These are phyloP conservation scores for Botryobasidium botryosum DNA, from an alignment of 768 basidiomycete genomes.

Conservation along the genomic window DNA sequence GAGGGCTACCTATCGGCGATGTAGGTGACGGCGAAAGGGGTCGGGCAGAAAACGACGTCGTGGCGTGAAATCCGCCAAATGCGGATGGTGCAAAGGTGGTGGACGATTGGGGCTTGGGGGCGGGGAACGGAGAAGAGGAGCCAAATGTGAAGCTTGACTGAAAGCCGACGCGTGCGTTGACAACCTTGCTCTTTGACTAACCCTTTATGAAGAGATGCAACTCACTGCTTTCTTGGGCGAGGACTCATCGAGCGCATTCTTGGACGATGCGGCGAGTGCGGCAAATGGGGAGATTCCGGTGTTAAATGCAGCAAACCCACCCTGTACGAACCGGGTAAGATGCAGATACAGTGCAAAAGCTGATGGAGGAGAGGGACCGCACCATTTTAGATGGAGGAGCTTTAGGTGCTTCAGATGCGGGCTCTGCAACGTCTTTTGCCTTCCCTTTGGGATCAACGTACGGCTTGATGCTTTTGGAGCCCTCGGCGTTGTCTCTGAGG, in stretches of 20 bases:
- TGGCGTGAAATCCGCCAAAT: background rate
- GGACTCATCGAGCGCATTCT: too few relatives aligned
- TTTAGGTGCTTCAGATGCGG: too few relatives aligned
- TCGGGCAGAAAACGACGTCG: background rate
- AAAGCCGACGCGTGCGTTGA: too few relatives aligned
- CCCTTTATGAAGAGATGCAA: too few relatives aligned
- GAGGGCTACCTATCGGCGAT: background rate
- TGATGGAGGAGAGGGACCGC: background rate
- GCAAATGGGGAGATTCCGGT: slow-evolving; percentile 6
- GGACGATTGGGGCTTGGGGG: background rate
- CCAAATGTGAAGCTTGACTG: too few relatives aligned
- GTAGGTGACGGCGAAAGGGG: background rate
- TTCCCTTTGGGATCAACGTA: too few relatives aligned
- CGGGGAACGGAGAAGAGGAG: slow-evolving; percentile 1
- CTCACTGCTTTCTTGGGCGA: too few relatives aligned
- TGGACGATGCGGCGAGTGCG: slow-evolving; percentile 3
- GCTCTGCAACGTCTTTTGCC: too few relatives aligned
- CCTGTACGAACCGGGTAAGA: slow-evolving; percentile 1
- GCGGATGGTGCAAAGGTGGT: background rate
- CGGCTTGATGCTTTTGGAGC: too few relatives aligned
- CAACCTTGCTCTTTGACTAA: too few relatives aligned
- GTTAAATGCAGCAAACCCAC: slow-evolving; percentile 9
- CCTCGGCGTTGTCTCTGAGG: too few relatives aligned
- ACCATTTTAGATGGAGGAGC: background rate
- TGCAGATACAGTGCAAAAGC: background rate